These are phyloP conservation scores for Glycine tomentella DNA, from an alignment of 306 rosid genomes.

Conservation along the genomic window DNA sequence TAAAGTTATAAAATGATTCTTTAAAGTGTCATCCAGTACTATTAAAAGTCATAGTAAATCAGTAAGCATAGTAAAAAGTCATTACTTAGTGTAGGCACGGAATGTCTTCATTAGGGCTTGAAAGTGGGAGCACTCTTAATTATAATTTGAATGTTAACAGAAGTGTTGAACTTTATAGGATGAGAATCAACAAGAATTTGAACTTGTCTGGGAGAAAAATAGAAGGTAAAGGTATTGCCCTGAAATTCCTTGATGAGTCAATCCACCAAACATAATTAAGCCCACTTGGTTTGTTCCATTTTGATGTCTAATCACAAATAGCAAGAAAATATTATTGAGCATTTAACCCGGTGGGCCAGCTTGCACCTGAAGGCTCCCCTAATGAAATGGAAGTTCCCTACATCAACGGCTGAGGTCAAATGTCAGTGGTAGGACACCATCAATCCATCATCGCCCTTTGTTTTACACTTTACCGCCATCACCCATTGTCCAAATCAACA, in stretches of 20 bases:
- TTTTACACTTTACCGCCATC: constrained; percentile 13
- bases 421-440: constrained; percentile 27
- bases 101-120: neutral
- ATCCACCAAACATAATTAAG: neutral
- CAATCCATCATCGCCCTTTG: neutral
- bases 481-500: constrained; percentile 32
- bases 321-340: constrained; percentile 48
- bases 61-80: neutral
- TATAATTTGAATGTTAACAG: constrained; percentile 1
- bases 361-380: constrained; percentile 48
- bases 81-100: neutral
- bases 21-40: no score
- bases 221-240: neutral
- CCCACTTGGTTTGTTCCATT: neutral
- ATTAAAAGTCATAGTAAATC: no score
- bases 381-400: neutral
- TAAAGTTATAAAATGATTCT: no score
- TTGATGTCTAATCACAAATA: constrained; percentile 35
- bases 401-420: constrained; percentile 51
- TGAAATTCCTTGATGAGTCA: constrained; percentile 15
- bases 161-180: neutral
- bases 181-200: neutral
- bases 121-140: neutral
- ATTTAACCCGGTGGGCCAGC: constrained; percentile 47
- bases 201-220: neutral